Base-by-base conservation (phyloP, 2,329 filamentous ascomycete species). In the Trichoderma afroharzianum region DNA sequence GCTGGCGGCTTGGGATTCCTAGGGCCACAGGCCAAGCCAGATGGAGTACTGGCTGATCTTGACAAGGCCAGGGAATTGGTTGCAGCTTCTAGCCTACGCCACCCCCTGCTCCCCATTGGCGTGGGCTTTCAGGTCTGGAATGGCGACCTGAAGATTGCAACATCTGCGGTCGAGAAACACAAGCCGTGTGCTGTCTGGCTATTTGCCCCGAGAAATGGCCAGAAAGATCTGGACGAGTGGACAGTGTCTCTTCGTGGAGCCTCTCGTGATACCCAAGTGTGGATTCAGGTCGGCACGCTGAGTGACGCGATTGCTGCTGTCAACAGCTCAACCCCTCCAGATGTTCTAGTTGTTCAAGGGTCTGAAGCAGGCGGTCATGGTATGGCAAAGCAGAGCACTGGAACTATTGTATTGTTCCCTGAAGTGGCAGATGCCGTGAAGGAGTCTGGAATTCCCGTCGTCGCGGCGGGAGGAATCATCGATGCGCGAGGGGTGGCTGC, bases 1-100 rank as follows among this genome's bases (percentile, higher is more conserved):
- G 91, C 92, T 7, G 92, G 93, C 21, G 93, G 92, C 0, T 84
- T 93, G 1, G 87, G 84, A 12, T 86, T 85, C 74, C 80, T 85
- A 59, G 84, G 81, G 2, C 81, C 81, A 0, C 81, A 76, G 11
- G 77, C 74, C 3, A 81, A 80, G n/a, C 75, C 83, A 0, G 74
- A 78, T 11, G 78, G 78, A 39, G 78, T 77, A 0, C 71, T 73
- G 3, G 73, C 68, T 15, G 80, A 83, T 47, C 74, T 83, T 4
- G 77, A 77, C n/a, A 73, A 76, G 6, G 77, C 77, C 0, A 73
- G 75, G 15, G 66, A 76, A 47, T 53, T 80, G 6, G 28, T 79
- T 11, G 76, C 30, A 12, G 75, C 58, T 14, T 68, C 43, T 39
- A 73, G 64, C 71, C 64, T 73, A 24, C 66, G 68, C 71, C 69